phyloP scores from a whole-genome alignment of 2,329 filamentous ascomycete species.

The Trichocomaceae sp. region DNA sequence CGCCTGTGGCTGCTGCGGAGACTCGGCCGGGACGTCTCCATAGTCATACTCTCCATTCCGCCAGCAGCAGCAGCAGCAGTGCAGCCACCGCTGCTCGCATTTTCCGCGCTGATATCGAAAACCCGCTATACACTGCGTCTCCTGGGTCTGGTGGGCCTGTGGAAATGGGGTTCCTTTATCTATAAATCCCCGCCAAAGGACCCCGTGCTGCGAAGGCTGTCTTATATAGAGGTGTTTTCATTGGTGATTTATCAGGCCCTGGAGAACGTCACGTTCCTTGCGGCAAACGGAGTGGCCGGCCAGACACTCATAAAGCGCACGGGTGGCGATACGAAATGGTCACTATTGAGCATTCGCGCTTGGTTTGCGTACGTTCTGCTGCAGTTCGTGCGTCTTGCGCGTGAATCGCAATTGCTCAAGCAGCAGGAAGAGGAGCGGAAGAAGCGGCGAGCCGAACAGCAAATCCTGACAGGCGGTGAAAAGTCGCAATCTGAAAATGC shows the following conservation, averaged over 20 bases:
- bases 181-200: conserved; percentile 42
- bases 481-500: conserved; percentile 15
- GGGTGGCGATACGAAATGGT: conserved; percentile 55
- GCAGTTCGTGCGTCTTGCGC: conserved; percentile 62
- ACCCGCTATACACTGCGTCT: conserved; percentile 50
- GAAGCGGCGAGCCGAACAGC: conserved; percentile 15
- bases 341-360: conserved; percentile 66
- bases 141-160: conserved; percentile 64
- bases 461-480: conserved; percentile 17
- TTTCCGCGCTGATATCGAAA: conserved; percentile 43
- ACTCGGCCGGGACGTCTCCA: conserved; percentile 6
- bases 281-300: conserved; percentile 62
- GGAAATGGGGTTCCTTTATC: conserved; percentile 66
- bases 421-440: conserved; percentile 24
- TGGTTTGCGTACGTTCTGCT: conserved; percentile 74
- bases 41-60: conserved; percentile 14
- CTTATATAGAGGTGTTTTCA: conserved; percentile 60
- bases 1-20: conserved; percentile 34
- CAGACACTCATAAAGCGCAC: conserved; percentile 32
- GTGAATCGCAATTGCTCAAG: conserved; percentile 34
- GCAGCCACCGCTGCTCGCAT: conserved; percentile 45
- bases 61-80: conserved; percentile 25
- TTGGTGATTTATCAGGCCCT: conserved; percentile 68
- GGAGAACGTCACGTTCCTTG: conserved; percentile 78
- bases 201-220: conserved; percentile 46